These are phyloP conservation scores for Termitomyces sp. DNA, from an alignment of 768 basidiomycete genomes.

Conservation along the genomic window DNA sequence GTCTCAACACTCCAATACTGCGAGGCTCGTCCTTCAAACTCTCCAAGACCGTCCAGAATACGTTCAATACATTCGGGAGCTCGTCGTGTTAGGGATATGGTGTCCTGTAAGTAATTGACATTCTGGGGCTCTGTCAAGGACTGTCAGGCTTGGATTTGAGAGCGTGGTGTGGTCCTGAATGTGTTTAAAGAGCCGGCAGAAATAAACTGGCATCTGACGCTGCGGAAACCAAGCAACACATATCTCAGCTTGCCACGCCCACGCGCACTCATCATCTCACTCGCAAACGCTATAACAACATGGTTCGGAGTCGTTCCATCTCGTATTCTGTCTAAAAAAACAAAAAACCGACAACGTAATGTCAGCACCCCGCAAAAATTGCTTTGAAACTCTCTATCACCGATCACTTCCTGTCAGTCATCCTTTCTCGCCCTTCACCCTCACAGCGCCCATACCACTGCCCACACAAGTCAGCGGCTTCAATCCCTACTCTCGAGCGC, in stretches of 20 bases:
- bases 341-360: too few species aligned
- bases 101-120: conserved; percentile 31
- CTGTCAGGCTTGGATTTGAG: conserved; percentile 32
- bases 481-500: conserved; percentile 38
- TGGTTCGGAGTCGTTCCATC: conserved; percentile 43
- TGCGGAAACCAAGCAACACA: conserved; percentile 47
- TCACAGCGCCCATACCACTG: conserved; percentile 25
- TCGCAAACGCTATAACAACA: conserved; percentile 39
- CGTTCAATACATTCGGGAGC: conserved; percentile 33
- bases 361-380: conserved; percentile 49
- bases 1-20: conserved; percentile 38
- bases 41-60: conserved; percentile 35
- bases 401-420: conserved; percentile 20
- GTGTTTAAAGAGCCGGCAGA: conserved; percentile 31
- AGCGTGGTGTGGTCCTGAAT: conserved; percentile 29
- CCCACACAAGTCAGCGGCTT: conserved; percentile 42
- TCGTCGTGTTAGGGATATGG: conserved; percentile 41
- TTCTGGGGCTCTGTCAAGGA: conserved; percentile 28
- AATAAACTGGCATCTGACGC: conserved; percentile 43
- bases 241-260: conserved; percentile 55
- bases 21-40: conserved; percentile 34
- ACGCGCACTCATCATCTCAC: conserved; percentile 37
- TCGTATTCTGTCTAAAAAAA: too few species aligned
- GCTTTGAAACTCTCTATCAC: conserved; percentile 56
- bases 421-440: conserved; percentile 8